Conservation (phyloP, 768 basidiomycete species). For the Dacryopinax spathularia region DNA sequence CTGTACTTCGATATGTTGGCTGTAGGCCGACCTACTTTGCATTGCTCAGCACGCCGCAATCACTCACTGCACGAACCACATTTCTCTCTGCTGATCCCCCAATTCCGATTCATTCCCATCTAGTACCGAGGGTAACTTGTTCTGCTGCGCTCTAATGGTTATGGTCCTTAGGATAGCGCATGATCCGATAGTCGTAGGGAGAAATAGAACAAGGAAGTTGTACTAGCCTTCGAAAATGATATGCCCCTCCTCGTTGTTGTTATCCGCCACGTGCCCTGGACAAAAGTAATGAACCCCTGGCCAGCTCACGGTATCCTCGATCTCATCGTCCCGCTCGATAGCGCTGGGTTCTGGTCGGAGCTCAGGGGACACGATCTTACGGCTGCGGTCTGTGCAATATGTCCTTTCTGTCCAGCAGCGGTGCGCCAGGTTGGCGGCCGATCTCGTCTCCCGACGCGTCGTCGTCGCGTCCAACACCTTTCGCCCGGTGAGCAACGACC, state of each 20-base stretch:
- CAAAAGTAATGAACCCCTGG: neutral
- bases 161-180: neutral
- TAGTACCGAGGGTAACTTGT: neutral
- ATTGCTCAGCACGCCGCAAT: neutral
- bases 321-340: neutral
- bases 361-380: neutral
- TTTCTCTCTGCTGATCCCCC: conserved; percentile 4
- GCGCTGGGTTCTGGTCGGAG: neutral
- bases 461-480: conserved; percentile 20
- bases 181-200: neutral
- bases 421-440: neutral
- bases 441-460: conserved; percentile 1
- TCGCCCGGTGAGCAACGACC: conserved; percentile 14
- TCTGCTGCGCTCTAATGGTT: neutral
- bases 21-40: conserved; percentile 2
- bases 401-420: neutral
- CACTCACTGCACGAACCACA: neutral
- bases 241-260: neutral
- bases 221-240: neutral
- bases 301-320: neutral
- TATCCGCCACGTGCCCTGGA: neutral
- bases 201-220: conserved; percentile 1
- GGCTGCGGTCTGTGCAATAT: neutral
- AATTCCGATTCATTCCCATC: conserved; percentile 2
- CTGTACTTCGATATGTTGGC: neutral